phyloP scores from a whole-genome alignment of 129 eudicot species.

The Lactuca sativa region DNA sequence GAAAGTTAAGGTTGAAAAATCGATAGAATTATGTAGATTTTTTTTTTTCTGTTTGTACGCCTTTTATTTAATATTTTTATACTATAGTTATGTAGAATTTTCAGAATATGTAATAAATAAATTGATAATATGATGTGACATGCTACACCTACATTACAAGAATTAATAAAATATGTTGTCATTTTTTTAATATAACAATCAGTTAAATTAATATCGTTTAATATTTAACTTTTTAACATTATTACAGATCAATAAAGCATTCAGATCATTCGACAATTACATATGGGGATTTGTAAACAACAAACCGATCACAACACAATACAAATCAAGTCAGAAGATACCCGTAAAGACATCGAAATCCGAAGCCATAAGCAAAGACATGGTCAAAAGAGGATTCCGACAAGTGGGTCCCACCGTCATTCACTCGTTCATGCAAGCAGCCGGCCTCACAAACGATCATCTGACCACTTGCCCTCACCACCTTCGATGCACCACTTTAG shows the following conservation, averaged over 20 bases:
- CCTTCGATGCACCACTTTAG: slow-evolving; percentile 45
- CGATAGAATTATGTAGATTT: too few species aligned
- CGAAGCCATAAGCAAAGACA: slow-evolving; percentile 87
- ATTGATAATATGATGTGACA: too few species aligned
- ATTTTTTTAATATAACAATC: too few species aligned
- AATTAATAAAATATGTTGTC: too few species aligned
- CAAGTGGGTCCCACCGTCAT: slow-evolving; percentile 81
- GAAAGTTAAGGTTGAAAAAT: too few species aligned
- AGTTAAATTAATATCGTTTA: too few species aligned
- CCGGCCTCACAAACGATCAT: slow-evolving; percentile 91
- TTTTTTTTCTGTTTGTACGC: too few species aligned
- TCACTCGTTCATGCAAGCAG: slow-evolving; percentile 94
- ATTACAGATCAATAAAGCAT: slow-evolving; percentile 53
- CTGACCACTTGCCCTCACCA: slow-evolving; percentile 65
- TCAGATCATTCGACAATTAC: slow-evolving; percentile 82
- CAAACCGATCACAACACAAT: slow-evolving; percentile 62
- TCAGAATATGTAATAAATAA: too few species aligned
- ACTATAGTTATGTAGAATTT: too few species aligned
- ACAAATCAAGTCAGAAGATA: slow-evolving; percentile 66
- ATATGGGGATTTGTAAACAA: slow-evolving; percentile 87
- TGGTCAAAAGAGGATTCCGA: slow-evolving; percentile 85
- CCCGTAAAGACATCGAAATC: slow-evolving; percentile 94
- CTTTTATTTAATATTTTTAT: too few species aligned
- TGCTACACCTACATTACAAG: too few species aligned
- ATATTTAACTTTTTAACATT: background rate